Conservation (phyloP, 306 rosid species). For the Vachellia collinsii region DNA sequence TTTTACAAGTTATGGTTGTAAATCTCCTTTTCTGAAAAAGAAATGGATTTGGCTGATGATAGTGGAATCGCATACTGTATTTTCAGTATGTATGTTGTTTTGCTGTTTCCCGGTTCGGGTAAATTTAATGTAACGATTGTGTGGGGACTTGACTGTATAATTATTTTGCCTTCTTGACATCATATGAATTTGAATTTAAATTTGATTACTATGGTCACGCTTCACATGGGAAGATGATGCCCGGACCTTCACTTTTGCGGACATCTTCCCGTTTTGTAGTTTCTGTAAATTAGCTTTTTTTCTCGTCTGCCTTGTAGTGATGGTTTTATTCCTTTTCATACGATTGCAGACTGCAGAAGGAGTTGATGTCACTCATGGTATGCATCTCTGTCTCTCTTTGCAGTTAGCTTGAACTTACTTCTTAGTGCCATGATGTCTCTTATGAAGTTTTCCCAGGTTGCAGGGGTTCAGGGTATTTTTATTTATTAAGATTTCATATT, state of each 20-base stretch:
- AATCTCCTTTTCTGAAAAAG: not conserved
- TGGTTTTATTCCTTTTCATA: constrained; percentile 31
- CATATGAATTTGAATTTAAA: constrained; percentile 7
- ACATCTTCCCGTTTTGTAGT: constrained; percentile 3
- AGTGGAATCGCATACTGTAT: not conserved
- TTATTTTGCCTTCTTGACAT: not conserved
- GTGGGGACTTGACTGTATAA: not conserved
- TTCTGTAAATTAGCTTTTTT: not conserved
- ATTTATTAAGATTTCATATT: not conserved
- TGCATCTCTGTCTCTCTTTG: constrained; percentile 16
- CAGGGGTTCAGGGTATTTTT: not conserved
- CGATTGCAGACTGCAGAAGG: constrained; percentile 86
- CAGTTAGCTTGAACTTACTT: not conserved
- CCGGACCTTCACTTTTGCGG: too few species aligned
- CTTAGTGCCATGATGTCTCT: constrained; percentile 2
- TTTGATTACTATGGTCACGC: constrained; percentile 3
- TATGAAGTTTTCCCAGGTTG: not conserved
- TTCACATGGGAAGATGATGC: constrained; percentile 3
- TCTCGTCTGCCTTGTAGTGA: constrained; percentile 22
- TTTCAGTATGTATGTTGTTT: not conserved
- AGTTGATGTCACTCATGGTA: constrained; percentile 98
- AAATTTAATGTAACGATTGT: not conserved
- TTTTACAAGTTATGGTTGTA: not conserved
- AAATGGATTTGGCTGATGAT: not conserved
- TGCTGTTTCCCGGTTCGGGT: not conserved